Conservation (phyloP, 192 early-diverging fungal genomes). For the Dimargaris verticillata region DNA sequence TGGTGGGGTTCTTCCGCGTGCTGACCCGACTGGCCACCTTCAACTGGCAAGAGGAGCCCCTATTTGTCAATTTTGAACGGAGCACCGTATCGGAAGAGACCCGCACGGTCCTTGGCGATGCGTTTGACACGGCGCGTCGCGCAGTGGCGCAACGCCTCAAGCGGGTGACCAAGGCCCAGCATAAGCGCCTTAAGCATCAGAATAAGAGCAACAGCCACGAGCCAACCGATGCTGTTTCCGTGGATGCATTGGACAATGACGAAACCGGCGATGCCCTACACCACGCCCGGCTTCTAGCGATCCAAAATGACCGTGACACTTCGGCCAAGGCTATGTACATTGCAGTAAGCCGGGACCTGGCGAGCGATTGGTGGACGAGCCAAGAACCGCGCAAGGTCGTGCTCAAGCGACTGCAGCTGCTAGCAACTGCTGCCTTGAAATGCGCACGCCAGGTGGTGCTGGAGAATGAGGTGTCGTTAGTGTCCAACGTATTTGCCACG, state of each 20-base stretch:
- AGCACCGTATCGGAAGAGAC: too few species aligned
- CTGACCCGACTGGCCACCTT: constrained; percentile 53
- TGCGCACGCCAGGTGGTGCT: neutral
- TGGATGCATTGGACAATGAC: neutral
- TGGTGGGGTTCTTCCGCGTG: constrained; percentile 59
- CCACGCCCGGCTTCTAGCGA: neutral
- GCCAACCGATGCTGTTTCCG: too few species aligned
- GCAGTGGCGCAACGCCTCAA: neutral
- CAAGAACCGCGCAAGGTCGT: constrained; percentile 3
- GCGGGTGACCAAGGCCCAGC: too few species aligned
- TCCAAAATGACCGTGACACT: neutral
- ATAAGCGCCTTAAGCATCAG: too few species aligned
- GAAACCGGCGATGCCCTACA: neutral
- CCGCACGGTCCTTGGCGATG: constrained; percentile 47
- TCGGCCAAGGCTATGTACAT: neutral
- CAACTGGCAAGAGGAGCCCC: constrained; percentile 58
- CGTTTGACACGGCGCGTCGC: neutral
- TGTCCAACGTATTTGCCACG: neutral
- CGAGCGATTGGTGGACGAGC: neutral
- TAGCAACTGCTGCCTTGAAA: neutral
- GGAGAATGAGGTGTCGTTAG: neutral
- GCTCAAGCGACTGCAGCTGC: neutral
- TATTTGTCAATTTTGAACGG: constrained; percentile 76
- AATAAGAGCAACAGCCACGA: too few species aligned
- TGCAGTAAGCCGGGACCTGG: neutral